Evolutionary conservation across 768 basidiomycete species (phyloP), one percentile per base, ranked within the genome.

Genomic region (Ramaria rubella): DNA sequence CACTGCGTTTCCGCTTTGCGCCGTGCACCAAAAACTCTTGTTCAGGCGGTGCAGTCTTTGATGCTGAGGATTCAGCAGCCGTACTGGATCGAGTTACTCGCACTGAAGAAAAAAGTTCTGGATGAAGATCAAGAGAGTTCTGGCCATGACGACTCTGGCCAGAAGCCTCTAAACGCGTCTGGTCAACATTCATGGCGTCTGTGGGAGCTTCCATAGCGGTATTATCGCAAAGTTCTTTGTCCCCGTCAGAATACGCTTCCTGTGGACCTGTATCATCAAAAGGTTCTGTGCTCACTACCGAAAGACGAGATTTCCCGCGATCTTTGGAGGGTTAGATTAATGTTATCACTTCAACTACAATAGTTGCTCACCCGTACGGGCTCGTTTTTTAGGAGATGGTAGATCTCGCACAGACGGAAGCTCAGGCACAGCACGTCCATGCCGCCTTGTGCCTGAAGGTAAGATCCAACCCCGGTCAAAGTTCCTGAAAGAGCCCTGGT

Each of bases 391-490:
- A 29, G 82, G 80, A 9, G 82, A 79, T 31, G 76, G 79, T 34
- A 44, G 49, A 31, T 44, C 43, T n/a, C 46, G 31, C 17, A 6
- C 3, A 14, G 44, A 12, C n/a, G 14, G 24, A 27, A 45, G 31
- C 26, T 56, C 55, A 5, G 40, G 55, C 19, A 44, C 33, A 52
- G 70, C 67, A 14, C 87, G 73, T 21, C 82, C 82, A 29, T 83
- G 79, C 30, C 92, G 77, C 61, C 81, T 79, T 51, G 82, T 79
- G 31, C 86, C 88, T 2, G 82, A 74, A 23, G 90, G 88, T 14
- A 94, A 70, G 7, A 95, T 90, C 92, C 91, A 94, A 0, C 93
- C 93, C 23, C 76, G 74, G 58, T 96, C 86, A 71, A 95, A 95
- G 71, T 85, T 70, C 65, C 75, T 80, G 75, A 95, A 96, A 19